Conservation (phyloP, 1,139 yeast genomes). For the Eremothecium cymbalariae region DNA sequence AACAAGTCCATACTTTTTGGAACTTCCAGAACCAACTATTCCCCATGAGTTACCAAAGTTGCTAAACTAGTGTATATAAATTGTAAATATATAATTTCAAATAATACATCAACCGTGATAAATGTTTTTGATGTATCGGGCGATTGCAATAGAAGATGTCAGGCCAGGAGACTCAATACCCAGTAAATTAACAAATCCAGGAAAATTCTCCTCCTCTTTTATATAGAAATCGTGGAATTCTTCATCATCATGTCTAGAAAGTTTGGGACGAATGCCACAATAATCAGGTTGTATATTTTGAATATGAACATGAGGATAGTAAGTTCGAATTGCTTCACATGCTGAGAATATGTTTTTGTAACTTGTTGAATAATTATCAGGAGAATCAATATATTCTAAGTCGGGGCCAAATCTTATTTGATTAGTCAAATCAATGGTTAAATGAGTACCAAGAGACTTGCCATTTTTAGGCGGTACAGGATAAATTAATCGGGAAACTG, state of each 20-base stretch:
- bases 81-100: background rate
- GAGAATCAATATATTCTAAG: slow-evolving; percentile 63
- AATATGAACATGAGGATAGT: slow-evolving; percentile 50
- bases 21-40: slow-evolving; percentile 65
- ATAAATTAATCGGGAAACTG: slow-evolving; percentile 45
- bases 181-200: slow-evolving; percentile 70
- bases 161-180: slow-evolving; percentile 91
- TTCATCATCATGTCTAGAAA: slow-evolving; percentile 39
- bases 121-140: slow-evolving; percentile 51
- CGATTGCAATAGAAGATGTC: slow-evolving; percentile 76
- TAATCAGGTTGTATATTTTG: slow-evolving; percentile 58
- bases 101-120: slow-evolving; percentile 24
- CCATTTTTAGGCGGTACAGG: slow-evolving; percentile 73
- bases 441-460: slow-evolving; percentile 77
- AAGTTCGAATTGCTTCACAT: slow-evolving; percentile 47
- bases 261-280: slow-evolving; percentile 77
- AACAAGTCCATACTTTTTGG: slow-evolving; percentile 60
- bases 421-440: slow-evolving; percentile 78
- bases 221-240: slow-evolving; percentile 68
- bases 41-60: slow-evolving; percentile 48
- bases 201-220: slow-evolving; percentile 54
- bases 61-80: slow-evolving; percentile 22
- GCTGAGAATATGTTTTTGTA: slow-evolving; percentile 46
- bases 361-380: slow-evolving; percentile 44
- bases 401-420: slow-evolving; percentile 83